Conservation (phyloP, 129 eudicot species). For the Erigeron canadensis region DNA sequence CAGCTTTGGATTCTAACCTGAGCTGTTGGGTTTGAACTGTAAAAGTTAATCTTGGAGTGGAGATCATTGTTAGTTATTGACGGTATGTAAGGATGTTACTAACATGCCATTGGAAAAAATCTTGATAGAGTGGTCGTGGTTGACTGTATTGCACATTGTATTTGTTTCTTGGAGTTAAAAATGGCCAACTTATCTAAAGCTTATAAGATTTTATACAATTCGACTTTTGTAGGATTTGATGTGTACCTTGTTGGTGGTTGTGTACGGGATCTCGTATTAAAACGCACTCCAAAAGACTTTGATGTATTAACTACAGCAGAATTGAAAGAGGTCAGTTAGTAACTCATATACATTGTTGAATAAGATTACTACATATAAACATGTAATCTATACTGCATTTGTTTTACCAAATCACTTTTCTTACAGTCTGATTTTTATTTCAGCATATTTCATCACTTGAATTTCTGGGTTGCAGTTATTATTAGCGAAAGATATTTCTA, state of each 20-base stretch:
- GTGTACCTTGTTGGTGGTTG: constrained; percentile 94
- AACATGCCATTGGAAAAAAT: background rate
- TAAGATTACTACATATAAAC: background rate
- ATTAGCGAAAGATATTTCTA: background rate
- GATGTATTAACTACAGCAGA: constrained; percentile 82
- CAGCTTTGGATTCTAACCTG: too few relatives aligned
- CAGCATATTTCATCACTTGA: background rate
- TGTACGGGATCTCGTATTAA: constrained; percentile 76
- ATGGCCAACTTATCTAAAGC: constrained; percentile 6
- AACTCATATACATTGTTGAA: constrained; percentile 11
- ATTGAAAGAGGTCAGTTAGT: constrained; percentile 58
- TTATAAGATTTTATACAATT: background rate
- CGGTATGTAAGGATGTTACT: background rate
- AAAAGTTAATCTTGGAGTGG: background rate
- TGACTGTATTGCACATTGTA: background rate
- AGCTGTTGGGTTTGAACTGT: too few relatives aligned
- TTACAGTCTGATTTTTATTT: background rate
- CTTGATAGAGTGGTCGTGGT: background rate
- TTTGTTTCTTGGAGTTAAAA: background rate
- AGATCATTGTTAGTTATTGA: background rate
- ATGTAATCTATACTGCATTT: background rate
- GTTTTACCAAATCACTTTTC: background rate
- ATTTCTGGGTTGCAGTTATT: background rate
- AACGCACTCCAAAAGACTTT: constrained; percentile 78
- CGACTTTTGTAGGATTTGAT: constrained; percentile 54